Evolutionary conservation across 2,329 filamentous ascomycete species (phyloP), one percentile per base, ranked within the genome.

Genomic region (Daldinia sp.): DNA sequence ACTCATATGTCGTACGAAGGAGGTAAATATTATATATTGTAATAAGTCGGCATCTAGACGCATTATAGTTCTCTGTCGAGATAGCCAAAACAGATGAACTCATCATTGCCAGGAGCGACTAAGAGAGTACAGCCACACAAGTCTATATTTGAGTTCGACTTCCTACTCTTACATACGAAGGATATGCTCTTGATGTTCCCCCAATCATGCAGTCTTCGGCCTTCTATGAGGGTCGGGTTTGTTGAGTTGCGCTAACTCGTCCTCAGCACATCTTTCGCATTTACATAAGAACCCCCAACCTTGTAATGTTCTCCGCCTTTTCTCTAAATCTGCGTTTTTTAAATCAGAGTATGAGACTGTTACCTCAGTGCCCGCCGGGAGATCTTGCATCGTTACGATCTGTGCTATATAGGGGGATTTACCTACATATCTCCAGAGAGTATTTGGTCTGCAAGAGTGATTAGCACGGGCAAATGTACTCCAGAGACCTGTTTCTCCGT

Each of bases 401-500:
- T 42, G 9, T 10, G 30, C 10, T 2, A 15, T 2, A 42, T 10
- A 42, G 12, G 51, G 51, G 10, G 1, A 1, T 9, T 12, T 15
- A 6, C 1, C 6, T 20, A 2, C 41, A 12, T 41, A 41, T 12
- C 9, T 30, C 53, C 53, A 56, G 1, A 0, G 18, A 41, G 18
- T 1, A 30, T 56, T 56, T 30, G 53, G 53, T 12, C 13, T 18
- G 15, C 53, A 56, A 41, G 53, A 56, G 23, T 56, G 53, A 30
- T 56, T 56, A 28, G 35, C 15, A 5, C 28, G 28, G 46, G 46
- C 15, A n/a, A 51, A 51, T 18, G 20, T 39, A 4, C 37, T 30
- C 5, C 18, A 42, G 4, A 56, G 6, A 1, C 13, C 28, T 15
- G 15, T 37, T n/a, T 18, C 53, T 3, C 2, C 6, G 15, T 30